Evolutionary conservation across 75 land plant genomes (phyloP).

Genomic region (Ceratopteris richardii): DNA sequence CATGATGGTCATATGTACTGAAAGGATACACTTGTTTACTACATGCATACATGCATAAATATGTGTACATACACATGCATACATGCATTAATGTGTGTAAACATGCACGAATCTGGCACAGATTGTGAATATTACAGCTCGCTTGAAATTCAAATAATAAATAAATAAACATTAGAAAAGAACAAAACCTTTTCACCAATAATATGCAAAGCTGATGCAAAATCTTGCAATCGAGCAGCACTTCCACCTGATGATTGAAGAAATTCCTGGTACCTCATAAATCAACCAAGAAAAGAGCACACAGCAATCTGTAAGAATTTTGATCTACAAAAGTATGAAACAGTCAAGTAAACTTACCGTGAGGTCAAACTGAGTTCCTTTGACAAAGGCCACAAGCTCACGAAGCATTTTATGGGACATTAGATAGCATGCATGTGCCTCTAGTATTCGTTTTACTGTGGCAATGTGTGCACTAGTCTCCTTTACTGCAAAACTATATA

Average conservation of each 20-base stretch:
- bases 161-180: too few species aligned
- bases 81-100: too few species aligned
- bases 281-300: conserved; percentile 1
- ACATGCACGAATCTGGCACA: too few species aligned
- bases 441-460: conserved; percentile 86
- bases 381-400: conserved; percentile 97
- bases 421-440: conserved; percentile 85
- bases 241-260: conserved; percentile 70
- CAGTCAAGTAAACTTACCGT: conserved; percentile 41
- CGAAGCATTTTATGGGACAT: conserved; percentile 91
- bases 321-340: background rate
- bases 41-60: too few species aligned
- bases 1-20: too few species aligned
- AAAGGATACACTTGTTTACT: too few species aligned
- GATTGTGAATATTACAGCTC: too few species aligned
- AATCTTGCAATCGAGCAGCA: conserved; percentile 79
- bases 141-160: too few species aligned
- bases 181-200: conserved; percentile 93
- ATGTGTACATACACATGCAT: too few species aligned
- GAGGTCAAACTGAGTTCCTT: conserved; percentile 96
- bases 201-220: conserved; percentile 79
- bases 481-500: conserved; percentile 2
- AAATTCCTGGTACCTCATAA: conserved; percentile 52
- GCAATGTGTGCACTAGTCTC: conserved; percentile 74
- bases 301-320: background rate